Base-by-base conservation (phyloP, 1,139 yeast species). In the Candida glucosophila region DNA sequence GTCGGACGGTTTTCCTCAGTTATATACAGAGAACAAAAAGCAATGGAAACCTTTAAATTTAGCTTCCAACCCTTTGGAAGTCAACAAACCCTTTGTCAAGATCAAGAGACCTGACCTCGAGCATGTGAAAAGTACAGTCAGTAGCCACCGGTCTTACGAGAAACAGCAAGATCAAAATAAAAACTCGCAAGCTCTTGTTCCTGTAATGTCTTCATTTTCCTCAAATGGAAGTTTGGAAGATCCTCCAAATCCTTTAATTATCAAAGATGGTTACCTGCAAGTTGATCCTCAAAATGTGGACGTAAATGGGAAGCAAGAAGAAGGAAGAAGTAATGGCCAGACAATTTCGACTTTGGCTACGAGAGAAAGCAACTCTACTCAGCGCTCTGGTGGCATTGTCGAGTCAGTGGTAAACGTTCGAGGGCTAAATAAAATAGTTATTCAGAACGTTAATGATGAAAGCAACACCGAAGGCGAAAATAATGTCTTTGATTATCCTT, bases 371-470 rank as follows among this genome's bases (percentile, higher is more conserved):
- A 6, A 6, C 14, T 4, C 12, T 19, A 12, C 17, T 19, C 10
- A 17, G 13, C 45, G 69, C 24, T 67, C 80, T 4, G 81, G 85
- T 22, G 90, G 93, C 3, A 77, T 85, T 30, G 72, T 82, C 32
- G 95, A 86, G 51, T 75, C 82, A 22, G 78, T 85, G n/a, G 74
- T 85, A 19, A 81, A 79, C 29, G 82, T 81, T 14, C 77, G 78
- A 41, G 96, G 95, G 28, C 83, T 83, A 11, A 78, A 75, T 41
- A 86, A 86, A 58, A 83, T 93, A 5, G 81, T 86, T 35, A 85
- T 86, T 45, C 88, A 78, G 42, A 74, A 71, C 37, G 64, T 60
- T 8, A 55, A 60, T 35, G 70, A 63, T 28, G 56, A 49, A 15
- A 67, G n/a, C n/a, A n/a, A n/a, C n/a, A n/a, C n/a, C n/a, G n/a